These are phyloP conservation scores for Oenanthe sinensis DNA, from an alignment of 129 eudicot species.

Conservation along the genomic window DNA sequence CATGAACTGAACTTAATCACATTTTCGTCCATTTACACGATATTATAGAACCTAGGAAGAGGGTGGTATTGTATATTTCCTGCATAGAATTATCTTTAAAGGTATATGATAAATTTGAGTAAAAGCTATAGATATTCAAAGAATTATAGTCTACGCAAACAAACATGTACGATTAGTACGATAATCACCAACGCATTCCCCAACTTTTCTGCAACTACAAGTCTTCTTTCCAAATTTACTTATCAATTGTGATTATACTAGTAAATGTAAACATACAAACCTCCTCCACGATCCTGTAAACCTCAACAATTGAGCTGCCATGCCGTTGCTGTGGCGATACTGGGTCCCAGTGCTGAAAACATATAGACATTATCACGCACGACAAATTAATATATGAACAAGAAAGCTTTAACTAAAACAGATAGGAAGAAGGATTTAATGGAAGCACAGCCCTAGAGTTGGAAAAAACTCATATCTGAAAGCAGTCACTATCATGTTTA, in stretches of 20 bases:
- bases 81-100: no score
- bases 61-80: no score
- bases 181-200: no score
- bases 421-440: neutral
- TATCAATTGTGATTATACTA: neutral
- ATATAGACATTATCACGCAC: neutral
- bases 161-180: no score
- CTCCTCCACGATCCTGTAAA: conserved; percentile 97
- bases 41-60: no score
- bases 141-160: no score
- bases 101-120: no score
- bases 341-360: conserved; percentile 80
- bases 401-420: neutral
- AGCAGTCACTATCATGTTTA: neutral
- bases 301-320: conserved; percentile 96
- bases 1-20: no score
- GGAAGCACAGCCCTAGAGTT: neutral
- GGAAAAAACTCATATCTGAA: neutral
- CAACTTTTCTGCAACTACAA: no score
- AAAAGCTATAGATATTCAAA: no score
- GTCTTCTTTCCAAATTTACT: no score
- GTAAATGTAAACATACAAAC: conserved; percentile 27
- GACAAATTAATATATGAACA: neutral
- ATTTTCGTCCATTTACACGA: no score
- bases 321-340: conserved; percentile 95